Evolutionary conservation across 106 monocot species (phyloP).

Genomic region (Cymbidium sinense): DNA sequence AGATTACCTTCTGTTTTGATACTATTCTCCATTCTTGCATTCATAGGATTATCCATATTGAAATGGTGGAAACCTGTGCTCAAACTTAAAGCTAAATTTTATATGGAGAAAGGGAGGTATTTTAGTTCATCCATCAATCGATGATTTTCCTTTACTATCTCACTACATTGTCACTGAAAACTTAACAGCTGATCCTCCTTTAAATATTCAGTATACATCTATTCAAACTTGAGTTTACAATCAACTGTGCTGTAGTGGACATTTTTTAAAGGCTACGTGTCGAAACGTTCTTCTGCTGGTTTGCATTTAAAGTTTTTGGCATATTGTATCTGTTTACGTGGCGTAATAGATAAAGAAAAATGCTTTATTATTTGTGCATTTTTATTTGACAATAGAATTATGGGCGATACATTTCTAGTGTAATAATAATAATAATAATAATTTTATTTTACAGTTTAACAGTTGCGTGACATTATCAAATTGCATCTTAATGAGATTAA

Average conservation of each 20-base stretch:
- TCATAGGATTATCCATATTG: conserved; percentile 13
- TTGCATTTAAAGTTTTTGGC: no score
- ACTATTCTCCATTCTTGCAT: conserved; percentile 5
- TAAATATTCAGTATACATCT: background rate
- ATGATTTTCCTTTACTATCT: background rate
- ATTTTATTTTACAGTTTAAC: no score
- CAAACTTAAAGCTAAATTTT: conserved; percentile 32
- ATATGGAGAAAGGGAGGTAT: conserved; percentile 37
- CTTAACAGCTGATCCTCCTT: background rate
- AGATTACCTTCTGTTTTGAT: conserved; percentile 2
- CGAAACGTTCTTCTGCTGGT: no score
- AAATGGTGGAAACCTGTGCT: conserved; percentile 30
- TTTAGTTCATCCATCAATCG: conserved; percentile 21
- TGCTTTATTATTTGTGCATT: background rate
- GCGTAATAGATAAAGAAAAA: background rate
- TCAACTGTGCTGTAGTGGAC: background rate
- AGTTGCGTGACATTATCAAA: no score
- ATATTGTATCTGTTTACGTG: no score
- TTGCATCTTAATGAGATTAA: no score
- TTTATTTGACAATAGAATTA: background rate
- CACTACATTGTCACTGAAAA: background rate
- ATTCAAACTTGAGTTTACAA: background rate
- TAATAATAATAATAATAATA: no score
- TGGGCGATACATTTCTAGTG: background rate
- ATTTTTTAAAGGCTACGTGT: no score